Conservation (phyloP, 768 basidiomycete species). For the Rhizopogon roseolus region DNA sequence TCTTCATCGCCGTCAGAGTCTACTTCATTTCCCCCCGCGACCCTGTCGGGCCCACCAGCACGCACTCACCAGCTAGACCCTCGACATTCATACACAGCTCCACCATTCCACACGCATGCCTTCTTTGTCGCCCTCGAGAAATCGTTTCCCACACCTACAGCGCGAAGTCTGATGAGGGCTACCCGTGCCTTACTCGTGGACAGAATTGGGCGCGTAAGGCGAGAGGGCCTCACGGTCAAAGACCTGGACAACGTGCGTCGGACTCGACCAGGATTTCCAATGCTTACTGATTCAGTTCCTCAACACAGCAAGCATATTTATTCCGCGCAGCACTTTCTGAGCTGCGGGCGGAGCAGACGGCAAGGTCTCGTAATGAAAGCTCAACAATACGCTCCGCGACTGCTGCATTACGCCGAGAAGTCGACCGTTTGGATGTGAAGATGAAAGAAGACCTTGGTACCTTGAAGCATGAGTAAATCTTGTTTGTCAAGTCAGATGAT, state of each 20-base stretch:
- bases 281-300: not conserved
- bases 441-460: conserved; percentile 91
- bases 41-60: conserved; percentile 6
- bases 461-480: conserved; percentile 86
- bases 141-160: conserved; percentile 69
- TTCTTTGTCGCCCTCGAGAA: conserved; percentile 70
- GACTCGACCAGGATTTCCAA: not conserved
- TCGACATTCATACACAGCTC: conserved; percentile 44
- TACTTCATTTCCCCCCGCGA: conserved; percentile 9
- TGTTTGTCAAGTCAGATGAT: not conserved
- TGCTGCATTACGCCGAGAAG: conserved; percentile 76
- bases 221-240: conserved; percentile 69
- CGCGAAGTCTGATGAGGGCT: conserved; percentile 78
- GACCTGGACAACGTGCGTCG: conserved; percentile 76
- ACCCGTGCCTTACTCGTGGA: conserved; percentile 77
- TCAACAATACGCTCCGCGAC: conserved; percentile 76
- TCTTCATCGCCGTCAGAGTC: not conserved
- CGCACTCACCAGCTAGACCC: conserved; percentile 2
- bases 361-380: conserved; percentile 79
- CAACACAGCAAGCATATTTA: conserved; percentile 82
- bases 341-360: conserved; percentile 78
- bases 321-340: conserved; percentile 93
- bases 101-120: conserved; percentile 80
- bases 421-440: conserved; percentile 79
- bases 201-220: conserved; percentile 62